Base-by-base conservation (phyloP, 2,329 filamentous ascomycete species). In the Penicillium sp. region DNA sequence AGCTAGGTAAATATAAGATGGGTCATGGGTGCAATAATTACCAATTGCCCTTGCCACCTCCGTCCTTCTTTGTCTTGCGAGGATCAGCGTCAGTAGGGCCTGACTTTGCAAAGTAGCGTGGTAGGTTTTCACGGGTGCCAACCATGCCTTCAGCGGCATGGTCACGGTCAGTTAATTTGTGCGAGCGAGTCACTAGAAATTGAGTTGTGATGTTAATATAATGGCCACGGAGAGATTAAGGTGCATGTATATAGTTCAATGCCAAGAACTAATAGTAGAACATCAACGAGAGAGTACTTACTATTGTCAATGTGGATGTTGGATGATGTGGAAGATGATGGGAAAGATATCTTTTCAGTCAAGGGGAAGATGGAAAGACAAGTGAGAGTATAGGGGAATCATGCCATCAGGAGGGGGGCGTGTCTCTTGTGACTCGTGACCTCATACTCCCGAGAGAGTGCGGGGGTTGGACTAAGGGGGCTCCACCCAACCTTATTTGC, bases 1-100 rank as follows among this genome's bases (percentile, higher is more conserved):
- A 46, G 36, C 30, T 19, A 4, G 55, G 26, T 56, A 29, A 52
- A 53, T 29, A 43, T 27, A 39, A 10, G 29, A 7, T 41, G 13
- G 4, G 10, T 34, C 30, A 32, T 51, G 38, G 9, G 13, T 35
- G 36, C 4, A 42, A 47, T 51, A 67, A 87, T 75, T 84, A 96
- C 93, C 93, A 99, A 76, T 97, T 97, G 71, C 89, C 91, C 76
- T 90, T 92, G 64, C 93, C 93, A 64, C 84, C 88, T 60, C 93
- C 93, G 69, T 96, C 90, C 81, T 99, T 99, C 86, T 99, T 99
- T 71, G 89, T 87, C 81, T 95, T 94, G 76, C 90, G 91, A 58
- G 94, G 93, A 70, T 96, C 90, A 64, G 82, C 80, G 70, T 91
- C 91, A 67, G 85, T 80, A 70, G 88, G 87, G 63, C 93, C 93